Conservation (phyloP, 2,329 filamentous ascomycete species). For the Nigrospora sphaerica region DNA sequence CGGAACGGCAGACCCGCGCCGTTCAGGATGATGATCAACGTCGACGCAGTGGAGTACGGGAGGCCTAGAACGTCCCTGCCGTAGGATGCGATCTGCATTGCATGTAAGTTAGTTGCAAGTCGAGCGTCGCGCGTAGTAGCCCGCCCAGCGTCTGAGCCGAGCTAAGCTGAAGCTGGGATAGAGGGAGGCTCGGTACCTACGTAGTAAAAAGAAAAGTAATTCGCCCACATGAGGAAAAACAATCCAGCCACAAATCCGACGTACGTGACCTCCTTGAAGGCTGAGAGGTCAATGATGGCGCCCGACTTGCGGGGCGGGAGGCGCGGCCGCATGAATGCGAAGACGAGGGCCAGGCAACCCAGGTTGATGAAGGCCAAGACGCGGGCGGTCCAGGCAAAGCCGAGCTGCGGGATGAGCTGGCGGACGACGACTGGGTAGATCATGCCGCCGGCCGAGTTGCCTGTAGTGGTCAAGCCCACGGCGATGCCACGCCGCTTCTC, state of each 20-base stretch:
- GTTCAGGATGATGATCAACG: slow-evolving; percentile 32
- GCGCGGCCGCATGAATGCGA: slow-evolving; percentile 22
- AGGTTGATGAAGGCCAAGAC: slow-evolving; percentile 55
- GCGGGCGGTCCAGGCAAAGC: slow-evolving; percentile 24
- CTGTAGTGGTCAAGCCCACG: slow-evolving; percentile 51
- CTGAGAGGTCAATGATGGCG: slow-evolving; percentile 19
- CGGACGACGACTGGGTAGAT: slow-evolving; percentile 38
- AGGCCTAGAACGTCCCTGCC: slow-evolving; percentile 24
- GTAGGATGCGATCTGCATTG: slow-evolving; percentile 23
- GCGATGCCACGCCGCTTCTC: slow-evolving; percentile 45
- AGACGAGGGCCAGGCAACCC: slow-evolving; percentile 70
- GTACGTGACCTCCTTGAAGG: slow-evolving; percentile 23
- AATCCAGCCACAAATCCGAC: slow-evolving; percentile 24
- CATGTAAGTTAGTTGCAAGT: not conserved
- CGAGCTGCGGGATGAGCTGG: slow-evolving; percentile 19
- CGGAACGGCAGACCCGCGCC: slow-evolving; percentile 29
- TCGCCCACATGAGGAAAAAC: slow-evolving; percentile 31
- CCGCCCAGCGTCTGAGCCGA: not conserved
- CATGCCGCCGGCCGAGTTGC: slow-evolving; percentile 47
- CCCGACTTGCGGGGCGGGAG: slow-evolving; percentile 23
- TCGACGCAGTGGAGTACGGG: slow-evolving; percentile 23
- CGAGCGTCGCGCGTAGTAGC: too few relatives aligned
- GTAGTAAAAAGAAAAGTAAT: slow-evolving; percentile 37
- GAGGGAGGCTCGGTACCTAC: slow-evolving; percentile 13
- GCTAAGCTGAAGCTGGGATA: not conserved